Conservation (phyloP, 2,329 filamentous ascomycete genomes). For the Macrophomina phaseolina region DNA sequence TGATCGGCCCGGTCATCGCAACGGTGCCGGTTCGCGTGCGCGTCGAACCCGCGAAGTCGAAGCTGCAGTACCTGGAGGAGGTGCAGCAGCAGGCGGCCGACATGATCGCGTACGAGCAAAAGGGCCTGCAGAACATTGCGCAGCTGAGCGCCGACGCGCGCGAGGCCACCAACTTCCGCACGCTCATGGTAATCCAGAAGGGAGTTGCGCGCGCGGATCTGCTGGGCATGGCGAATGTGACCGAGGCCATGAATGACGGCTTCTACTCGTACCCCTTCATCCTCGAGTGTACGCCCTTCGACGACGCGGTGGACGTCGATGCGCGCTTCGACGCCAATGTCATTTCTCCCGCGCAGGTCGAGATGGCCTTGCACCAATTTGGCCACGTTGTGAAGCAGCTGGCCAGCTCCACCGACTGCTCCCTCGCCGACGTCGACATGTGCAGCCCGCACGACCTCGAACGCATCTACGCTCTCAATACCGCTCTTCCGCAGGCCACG, state of each 20-base stretch:
- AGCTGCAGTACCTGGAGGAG: constrained; percentile 34
- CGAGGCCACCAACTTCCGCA: constrained; percentile 59
- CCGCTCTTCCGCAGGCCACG: not conserved
- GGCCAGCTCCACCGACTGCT: not conserved
- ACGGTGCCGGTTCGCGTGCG: constrained; percentile 46
- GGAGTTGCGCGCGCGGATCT: not conserved
- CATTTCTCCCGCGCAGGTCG: constrained; percentile 18
- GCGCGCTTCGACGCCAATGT: constrained; percentile 18
- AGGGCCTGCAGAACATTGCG: constrained; percentile 39
- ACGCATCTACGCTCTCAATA: constrained; percentile 23
- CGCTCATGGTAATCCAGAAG: constrained; percentile 45
- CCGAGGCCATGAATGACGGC: not conserved
- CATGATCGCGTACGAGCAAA: constrained; percentile 33
- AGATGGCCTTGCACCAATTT: constrained; percentile 26
- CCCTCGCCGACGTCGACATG: constrained; percentile 27
- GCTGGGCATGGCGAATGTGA: constrained; percentile 1
- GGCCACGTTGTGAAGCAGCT: constrained; percentile 29
- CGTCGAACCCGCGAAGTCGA: constrained; percentile 35
- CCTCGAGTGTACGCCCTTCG: constrained; percentile 9
- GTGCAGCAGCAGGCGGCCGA: not conserved
- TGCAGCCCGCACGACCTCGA: constrained; percentile 25
- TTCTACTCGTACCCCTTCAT: constrained; percentile 14
- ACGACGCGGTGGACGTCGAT: constrained; percentile 4
- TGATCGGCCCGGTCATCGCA: constrained; percentile 46
- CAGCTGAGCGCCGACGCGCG: constrained; percentile 54